Conservation (phyloP, 106 monocot genomes). For the Dendrobium catenatum region DNA sequence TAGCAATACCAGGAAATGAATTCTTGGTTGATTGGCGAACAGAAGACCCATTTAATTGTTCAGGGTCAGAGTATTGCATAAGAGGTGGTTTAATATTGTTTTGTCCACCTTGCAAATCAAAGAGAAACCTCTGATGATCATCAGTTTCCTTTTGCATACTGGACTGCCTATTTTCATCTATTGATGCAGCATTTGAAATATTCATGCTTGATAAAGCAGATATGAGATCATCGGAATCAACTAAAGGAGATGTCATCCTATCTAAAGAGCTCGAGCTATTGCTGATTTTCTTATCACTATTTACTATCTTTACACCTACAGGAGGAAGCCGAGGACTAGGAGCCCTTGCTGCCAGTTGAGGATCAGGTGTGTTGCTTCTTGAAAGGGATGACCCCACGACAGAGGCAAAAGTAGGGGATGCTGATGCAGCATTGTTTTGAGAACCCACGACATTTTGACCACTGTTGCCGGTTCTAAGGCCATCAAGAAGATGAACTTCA, state of each 20-base stretch:
- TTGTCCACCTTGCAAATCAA: conserved; percentile 31
- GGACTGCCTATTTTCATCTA: conserved; percentile 30
- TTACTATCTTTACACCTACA: conserved; percentile 50
- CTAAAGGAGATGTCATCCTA: conserved; percentile 17
- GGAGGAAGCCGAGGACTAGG: conserved; percentile 86
- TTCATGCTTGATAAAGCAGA: conserved; percentile 60
- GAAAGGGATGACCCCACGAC: conserved; percentile 58
- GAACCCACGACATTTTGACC: conserved; percentile 21
- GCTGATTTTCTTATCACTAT: conserved; percentile 41
- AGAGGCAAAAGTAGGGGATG: conserved; percentile 69
- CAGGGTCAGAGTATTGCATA: conserved; percentile 21
- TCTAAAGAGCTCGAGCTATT: conserved; percentile 34
- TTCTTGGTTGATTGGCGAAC: conserved; percentile 7
- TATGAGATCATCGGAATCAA: conserved; percentile 48
- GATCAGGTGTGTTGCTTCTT: conserved; percentile 74
- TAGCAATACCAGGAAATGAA: conserved; percentile 25
- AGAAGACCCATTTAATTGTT: conserved; percentile 20
- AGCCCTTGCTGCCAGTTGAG: conserved; percentile 56
- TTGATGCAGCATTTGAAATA: conserved; percentile 28
- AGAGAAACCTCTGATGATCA: conserved; percentile 36
- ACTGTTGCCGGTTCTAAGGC: conserved; percentile 13
- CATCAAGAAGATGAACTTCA: conserved; percentile 26
- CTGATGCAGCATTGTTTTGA: conserved; percentile 30
- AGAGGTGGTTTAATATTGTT: conserved; percentile 24
- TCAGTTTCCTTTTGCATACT: conserved; percentile 47